Conservation (phyloP, 306 rosid species). For the Corylus heterophylla region DNA sequence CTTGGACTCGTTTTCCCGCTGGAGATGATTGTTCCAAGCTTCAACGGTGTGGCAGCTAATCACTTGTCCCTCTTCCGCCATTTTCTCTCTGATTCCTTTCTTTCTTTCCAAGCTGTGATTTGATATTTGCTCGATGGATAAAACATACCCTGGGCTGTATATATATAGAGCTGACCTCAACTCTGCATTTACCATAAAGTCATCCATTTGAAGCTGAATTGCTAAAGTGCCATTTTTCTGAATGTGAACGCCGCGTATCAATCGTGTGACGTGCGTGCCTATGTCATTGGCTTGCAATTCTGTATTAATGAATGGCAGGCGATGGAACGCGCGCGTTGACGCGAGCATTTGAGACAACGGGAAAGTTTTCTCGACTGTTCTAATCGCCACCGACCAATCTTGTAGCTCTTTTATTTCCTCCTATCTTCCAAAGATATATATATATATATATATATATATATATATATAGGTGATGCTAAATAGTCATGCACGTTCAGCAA, state of each 20-base stretch:
- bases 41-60: constrained; percentile 47
- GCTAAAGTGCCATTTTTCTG: not conserved
- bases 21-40: constrained; percentile 49
- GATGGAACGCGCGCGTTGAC: too few species aligned
- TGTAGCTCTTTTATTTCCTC: too few species aligned
- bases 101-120: not conserved
- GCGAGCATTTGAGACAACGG: too few species aligned
- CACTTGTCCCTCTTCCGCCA: constrained; percentile 53
- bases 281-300: not conserved
- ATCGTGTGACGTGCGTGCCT: not conserved
- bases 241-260: not conserved
- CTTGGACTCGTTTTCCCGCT: constrained; percentile 46
- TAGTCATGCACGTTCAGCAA: too few species aligned
- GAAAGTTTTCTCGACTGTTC: too few species aligned
- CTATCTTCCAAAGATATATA: too few species aligned
- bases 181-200: not conserved
- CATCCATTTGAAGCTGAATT: not conserved
- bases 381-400: too few species aligned
- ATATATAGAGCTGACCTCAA: not conserved
- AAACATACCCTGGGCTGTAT: not conserved
- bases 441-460: too few species aligned
- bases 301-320: too few species aligned
- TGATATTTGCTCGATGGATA: not conserved
- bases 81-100: constrained; percentile 9
- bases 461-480: too few species aligned